Conservation (phyloP, 768 basidiomycete species). For the Flagelloscypha sp. region DNA sequence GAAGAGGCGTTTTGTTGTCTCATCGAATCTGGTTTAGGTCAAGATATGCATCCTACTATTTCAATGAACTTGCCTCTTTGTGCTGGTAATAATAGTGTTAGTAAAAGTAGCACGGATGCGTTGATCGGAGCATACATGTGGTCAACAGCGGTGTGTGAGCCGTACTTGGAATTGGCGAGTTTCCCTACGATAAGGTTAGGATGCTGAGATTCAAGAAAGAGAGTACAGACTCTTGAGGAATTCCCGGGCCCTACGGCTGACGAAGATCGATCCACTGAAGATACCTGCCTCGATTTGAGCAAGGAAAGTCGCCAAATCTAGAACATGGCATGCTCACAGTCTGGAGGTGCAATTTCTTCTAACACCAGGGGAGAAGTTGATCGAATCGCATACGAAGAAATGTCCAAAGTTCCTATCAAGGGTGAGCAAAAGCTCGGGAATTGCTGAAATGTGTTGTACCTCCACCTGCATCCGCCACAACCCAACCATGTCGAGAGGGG, state of each 20-base stretch:
- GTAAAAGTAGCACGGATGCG: too few relatives aligned
- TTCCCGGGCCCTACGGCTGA: conserved; percentile 63
- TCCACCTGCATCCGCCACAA: conserved; percentile 75
- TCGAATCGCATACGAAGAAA: conserved; percentile 71
- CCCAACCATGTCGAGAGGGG: conserved; percentile 67
- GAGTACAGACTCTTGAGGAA: conserved; percentile 54
- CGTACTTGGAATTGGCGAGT: conserved; percentile 65
- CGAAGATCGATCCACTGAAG: conserved; percentile 79
- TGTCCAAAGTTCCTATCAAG: conserved; percentile 78
- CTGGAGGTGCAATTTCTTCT: conserved; percentile 77
- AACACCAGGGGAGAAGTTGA: conserved; percentile 64
- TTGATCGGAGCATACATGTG: conserved; percentile 34
- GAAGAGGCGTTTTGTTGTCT: conserved; percentile 76
- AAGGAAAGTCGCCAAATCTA: neutral
- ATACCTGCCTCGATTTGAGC: conserved; percentile 38
- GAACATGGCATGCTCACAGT: too few relatives aligned
- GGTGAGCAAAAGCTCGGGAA: too few relatives aligned
- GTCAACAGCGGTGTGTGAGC: conserved; percentile 60
- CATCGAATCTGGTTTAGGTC: too few relatives aligned
- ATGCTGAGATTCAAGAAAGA: conserved; percentile 1
- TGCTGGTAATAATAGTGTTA: too few relatives aligned
- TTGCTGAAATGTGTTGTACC: too few relatives aligned
- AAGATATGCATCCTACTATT: too few relatives aligned
- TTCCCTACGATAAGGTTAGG: conserved; percentile 41
- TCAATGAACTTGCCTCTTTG: too few relatives aligned